Conservation (phyloP, 2,329 filamentous ascomycete species). For the Sporothrix phasma region DNA sequence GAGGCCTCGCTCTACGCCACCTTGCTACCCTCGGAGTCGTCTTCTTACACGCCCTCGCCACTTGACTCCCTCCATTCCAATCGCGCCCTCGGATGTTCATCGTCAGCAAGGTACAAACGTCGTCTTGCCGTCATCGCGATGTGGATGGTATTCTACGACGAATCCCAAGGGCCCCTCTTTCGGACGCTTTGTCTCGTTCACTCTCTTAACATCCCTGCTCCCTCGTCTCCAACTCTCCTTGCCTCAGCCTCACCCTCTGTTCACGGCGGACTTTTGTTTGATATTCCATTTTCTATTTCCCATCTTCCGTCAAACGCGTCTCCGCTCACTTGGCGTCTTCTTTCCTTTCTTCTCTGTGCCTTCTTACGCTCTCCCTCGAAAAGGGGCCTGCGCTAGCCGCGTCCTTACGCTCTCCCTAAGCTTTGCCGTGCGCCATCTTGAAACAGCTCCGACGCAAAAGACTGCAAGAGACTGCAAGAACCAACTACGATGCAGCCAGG, state of each 20-base stretch:
- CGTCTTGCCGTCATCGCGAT: neutral
- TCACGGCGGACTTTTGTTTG: neutral
- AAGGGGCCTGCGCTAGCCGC: neutral
- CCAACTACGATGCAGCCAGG: neutral
- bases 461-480: too few relatives aligned
- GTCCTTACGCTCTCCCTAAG: constrained; percentile 1
- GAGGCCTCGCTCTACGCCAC: neutral
- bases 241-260: neutral
- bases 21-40: too few relatives aligned
- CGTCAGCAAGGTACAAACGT: neutral
- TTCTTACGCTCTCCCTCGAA: neutral
- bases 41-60: too few relatives aligned
- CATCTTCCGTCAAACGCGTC: neutral
- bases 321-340: neutral
- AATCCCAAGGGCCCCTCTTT: too few relatives aligned
- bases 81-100: neutral
- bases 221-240: neutral
- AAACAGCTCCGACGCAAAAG: constrained; percentile 5
- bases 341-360: neutral
- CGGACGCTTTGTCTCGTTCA: too few relatives aligned
- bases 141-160: too few relatives aligned
- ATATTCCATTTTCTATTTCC: too few relatives aligned
- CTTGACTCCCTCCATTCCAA: neutral
- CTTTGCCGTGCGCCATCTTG: neutral
- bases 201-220: too few relatives aligned